Conservation (phyloP, 257 asterid species). For the Avicennia marina region DNA sequence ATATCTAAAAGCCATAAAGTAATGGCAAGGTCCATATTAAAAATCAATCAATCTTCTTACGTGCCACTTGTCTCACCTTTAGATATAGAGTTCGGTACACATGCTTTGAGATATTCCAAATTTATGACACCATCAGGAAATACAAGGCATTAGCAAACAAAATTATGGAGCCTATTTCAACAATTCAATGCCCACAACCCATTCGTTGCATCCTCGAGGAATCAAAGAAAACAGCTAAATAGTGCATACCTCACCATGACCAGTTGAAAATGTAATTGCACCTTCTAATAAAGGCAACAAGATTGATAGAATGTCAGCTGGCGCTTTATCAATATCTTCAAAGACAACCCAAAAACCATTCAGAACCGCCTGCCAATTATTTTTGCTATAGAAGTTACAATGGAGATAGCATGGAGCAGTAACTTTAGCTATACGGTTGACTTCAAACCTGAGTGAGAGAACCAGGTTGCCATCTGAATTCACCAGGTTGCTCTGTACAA, state of each 20-base stretch:
- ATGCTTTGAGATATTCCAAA: not conserved
- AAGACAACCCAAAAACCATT: slow-evolving; percentile 91
- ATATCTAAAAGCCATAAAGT: too few relatives aligned
- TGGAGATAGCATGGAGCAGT: slow-evolving; percentile 15
- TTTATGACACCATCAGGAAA: not conserved
- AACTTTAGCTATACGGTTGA: slow-evolving; percentile 5
- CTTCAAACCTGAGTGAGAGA: slow-evolving; percentile 86
- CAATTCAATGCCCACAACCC: too few relatives aligned
- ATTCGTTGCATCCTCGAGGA: too few relatives aligned
- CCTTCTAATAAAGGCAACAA: slow-evolving; percentile 85
- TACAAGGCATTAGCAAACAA: too few relatives aligned
- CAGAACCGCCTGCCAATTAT: slow-evolving; percentile 64
- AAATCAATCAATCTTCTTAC: too few relatives aligned
- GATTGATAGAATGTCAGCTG: slow-evolving; percentile 72
- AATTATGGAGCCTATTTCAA: too few relatives aligned
- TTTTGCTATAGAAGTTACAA: slow-evolving; percentile 14
- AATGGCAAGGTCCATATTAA: too few relatives aligned
- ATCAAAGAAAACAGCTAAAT: slow-evolving; percentile 6
- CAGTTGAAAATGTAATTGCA: slow-evolving; percentile 60
- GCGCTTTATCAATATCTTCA: slow-evolving; percentile 94
- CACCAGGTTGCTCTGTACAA: slow-evolving; percentile 91
- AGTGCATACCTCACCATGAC: slow-evolving; percentile 93
- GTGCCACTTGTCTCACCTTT: too few relatives aligned
- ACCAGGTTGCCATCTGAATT: slow-evolving; percentile 99
- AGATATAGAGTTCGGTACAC: not conserved